phyloP scores from a whole-genome alignment of 148 eudicot species.

The Vaccinium corymbosum region DNA sequence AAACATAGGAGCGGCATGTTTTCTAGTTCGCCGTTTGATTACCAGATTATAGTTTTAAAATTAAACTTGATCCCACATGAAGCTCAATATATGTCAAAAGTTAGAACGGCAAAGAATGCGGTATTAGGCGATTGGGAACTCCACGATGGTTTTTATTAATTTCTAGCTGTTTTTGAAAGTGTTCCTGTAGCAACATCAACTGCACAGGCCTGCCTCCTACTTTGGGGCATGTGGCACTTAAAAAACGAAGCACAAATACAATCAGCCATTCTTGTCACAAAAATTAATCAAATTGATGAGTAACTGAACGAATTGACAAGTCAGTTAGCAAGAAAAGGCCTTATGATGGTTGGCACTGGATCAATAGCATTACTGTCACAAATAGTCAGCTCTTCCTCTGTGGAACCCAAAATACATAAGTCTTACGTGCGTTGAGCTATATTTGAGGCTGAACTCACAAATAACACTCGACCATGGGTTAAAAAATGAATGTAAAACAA shows the following conservation, averaged over 20 bases:
- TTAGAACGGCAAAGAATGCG: too few relatives aligned
- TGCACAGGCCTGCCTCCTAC: not conserved
- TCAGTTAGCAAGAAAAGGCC: not conserved
- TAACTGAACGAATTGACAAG: not conserved
- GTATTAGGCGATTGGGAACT: not conserved
- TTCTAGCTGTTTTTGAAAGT: not conserved
- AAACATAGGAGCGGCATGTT: not conserved
- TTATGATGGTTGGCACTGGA: not conserved
- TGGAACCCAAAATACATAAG: not conserved
- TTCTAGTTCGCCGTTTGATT: not conserved
- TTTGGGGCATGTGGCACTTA: not conserved
- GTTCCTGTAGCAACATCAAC: not conserved
- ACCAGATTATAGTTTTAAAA: not conserved
- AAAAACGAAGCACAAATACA: not conserved
- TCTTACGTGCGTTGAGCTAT: not conserved
- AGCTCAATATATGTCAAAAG: not conserved
- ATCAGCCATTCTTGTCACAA: not conserved
- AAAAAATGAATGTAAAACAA: not conserved
- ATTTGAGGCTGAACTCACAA: not conserved
- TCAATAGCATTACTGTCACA: not conserved
- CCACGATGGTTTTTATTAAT: not conserved
- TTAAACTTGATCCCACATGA: not conserved
- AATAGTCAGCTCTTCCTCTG: not conserved
- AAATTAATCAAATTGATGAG: not conserved
- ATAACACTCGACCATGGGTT: not conserved